These are phyloP conservation scores for Ambrosia hybrid DNA, from an alignment of 140 eudicot genomes.

Conservation along the genomic window DNA sequence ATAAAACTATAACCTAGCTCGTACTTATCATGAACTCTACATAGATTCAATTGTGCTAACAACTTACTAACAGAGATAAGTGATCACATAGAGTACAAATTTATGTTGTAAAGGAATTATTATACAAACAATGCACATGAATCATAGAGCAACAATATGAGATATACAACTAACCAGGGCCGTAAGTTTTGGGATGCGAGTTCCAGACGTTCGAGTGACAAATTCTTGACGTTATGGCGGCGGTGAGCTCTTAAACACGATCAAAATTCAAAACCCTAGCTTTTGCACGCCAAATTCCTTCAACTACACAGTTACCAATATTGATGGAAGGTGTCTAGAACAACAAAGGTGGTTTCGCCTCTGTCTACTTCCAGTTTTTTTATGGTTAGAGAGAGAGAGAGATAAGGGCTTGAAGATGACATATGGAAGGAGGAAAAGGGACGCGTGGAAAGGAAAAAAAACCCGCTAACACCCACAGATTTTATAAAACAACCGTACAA, in stretches of 20 bases:
- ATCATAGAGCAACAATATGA: background rate
- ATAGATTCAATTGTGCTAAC: background rate
- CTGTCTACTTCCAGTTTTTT: no score
- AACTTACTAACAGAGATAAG: no score
- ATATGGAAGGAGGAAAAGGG: no score
- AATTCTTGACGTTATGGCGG: constrained; percentile 36
- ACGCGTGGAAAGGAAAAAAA: no score
- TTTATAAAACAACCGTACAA: no score
- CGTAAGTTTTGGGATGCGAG: constrained; percentile 83
- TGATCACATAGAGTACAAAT: background rate
- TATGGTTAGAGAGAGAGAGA: no score
- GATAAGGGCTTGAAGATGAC: no score
- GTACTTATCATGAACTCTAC: background rate
- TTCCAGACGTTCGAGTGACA: constrained; percentile 87
- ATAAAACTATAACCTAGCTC: background rate
- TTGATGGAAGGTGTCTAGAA: no score
- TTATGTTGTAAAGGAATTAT: no score
- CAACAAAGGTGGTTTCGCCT: no score
- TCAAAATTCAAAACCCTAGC: constrained; percentile 26
- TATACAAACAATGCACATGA: background rate
- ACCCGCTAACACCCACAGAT: no score
- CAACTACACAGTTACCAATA: no score
- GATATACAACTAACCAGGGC: constrained; percentile 56
- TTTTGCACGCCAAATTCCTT: background rate
- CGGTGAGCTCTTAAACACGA: constrained; percentile 14